A percentile compares a stretch with the other conserved stretches of the same genome.
Conservation (phyloP, 2,329 filamentous ascomycete genomes). For the Seiridium unicorne region DNA sequence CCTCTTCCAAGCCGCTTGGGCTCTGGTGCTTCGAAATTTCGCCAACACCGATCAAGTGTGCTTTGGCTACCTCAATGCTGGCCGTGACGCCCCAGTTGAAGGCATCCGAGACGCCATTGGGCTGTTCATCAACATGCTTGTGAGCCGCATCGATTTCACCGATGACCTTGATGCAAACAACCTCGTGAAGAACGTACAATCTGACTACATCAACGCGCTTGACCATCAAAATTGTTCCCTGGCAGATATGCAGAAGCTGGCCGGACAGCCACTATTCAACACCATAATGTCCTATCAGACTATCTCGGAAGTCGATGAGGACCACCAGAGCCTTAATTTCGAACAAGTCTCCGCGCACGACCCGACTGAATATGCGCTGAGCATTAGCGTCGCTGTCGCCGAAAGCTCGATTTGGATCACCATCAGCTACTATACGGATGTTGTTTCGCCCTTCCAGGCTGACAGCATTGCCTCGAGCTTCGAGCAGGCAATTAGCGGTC, state of each 20-base stretch:
- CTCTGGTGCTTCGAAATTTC: constrained; percentile 1
- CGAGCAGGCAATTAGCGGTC: constrained; percentile 2
- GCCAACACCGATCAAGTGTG: background rate
- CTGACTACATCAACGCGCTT: constrained; percentile 43
- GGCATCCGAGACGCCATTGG: constrained; percentile 48
- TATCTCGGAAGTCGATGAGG: background rate
- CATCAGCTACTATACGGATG: constrained; percentile 8
- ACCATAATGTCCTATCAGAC: constrained; percentile 10
- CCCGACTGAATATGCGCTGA: constrained; percentile 8
- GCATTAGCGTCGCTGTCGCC: constrained; percentile 6
- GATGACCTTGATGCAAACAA: constrained; percentile 31
- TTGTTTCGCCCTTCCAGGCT: constrained; percentile 5
- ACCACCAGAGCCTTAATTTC: constrained; percentile 1
- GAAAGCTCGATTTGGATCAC: constrained; percentile 7
- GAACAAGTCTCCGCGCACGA: constrained; percentile 7
- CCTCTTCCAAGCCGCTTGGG: constrained; percentile 4
- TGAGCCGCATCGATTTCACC: constrained; percentile 41
- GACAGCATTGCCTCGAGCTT: constrained; percentile 5
- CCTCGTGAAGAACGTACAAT: constrained; percentile 40
- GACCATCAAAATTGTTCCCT: constrained; percentile 48
- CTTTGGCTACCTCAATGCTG: constrained; percentile 46
- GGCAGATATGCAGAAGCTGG: constrained; percentile 38
- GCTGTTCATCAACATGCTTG: constrained; percentile 54
- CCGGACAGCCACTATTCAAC: constrained; percentile 5
- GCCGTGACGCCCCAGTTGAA: constrained; percentile 48